Percentiles rank a stretch among this genome's conserved stretches.
These are phyloP conservation scores for Neurospora cerealis DNA, from an alignment of 495 filamentous ascomycete genomes.

Conservation along the genomic window DNA sequence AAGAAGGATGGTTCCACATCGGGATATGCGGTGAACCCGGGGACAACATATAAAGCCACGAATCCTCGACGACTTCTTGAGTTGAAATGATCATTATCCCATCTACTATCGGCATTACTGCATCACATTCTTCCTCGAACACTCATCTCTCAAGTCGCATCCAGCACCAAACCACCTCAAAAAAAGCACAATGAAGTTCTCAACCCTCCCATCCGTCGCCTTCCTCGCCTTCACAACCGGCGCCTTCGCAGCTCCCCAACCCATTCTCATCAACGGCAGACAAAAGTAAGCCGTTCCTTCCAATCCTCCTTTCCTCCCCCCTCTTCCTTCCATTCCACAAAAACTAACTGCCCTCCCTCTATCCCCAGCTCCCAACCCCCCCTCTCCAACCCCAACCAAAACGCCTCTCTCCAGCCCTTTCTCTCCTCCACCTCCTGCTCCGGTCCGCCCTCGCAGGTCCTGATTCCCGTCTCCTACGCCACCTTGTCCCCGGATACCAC, in stretches of 20 bases:
- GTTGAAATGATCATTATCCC: not conserved
- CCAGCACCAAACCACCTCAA: not conserved
- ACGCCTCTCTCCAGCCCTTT: not conserved
- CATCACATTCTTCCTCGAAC: not conserved
- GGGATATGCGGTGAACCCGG: not conserved
- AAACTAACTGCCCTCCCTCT: not conserved
- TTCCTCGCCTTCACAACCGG: not conserved
- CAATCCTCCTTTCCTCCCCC: not conserved
- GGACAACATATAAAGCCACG: not conserved
- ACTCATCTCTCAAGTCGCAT: not conserved
- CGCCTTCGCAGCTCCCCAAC: not conserved
- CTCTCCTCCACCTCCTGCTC: not conserved
- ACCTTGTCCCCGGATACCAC: not conserved
- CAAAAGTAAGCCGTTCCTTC: not conserved
- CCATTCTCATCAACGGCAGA: not conserved
- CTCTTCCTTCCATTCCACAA: not conserved
- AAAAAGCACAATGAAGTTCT: not conserved
- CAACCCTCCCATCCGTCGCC: not conserved
- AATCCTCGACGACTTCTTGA: not conserved
- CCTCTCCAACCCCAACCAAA: not conserved
- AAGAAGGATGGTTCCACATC: not conserved
- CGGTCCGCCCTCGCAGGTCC: not conserved
- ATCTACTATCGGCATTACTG: not conserved
- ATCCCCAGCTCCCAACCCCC: not conserved
- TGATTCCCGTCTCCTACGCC: not conserved